Conservation (phyloP, 192 early-diverging fungal genomes). For the Mortierella antarctica region DNA sequence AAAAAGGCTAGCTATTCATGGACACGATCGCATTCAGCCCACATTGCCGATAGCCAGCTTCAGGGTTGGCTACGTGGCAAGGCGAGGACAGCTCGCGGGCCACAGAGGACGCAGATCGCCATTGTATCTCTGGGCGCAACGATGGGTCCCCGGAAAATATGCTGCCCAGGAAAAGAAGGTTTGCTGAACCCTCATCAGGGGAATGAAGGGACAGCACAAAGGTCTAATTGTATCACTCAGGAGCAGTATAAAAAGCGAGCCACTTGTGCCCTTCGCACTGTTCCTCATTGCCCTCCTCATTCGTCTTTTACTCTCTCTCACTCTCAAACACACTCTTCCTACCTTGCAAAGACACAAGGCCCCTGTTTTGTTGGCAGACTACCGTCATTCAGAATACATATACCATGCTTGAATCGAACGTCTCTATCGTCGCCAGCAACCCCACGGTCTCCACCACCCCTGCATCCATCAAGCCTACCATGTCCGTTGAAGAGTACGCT, state of each 20-base stretch:
- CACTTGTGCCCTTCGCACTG: not conserved
- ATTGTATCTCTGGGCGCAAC: too few relatives aligned
- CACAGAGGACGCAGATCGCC: too few relatives aligned
- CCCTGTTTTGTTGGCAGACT: not conserved
- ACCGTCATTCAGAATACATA: not conserved
- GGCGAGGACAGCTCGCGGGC: too few relatives aligned
- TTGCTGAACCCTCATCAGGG: too few relatives aligned
- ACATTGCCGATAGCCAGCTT: too few relatives aligned
- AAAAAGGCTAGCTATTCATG: too few relatives aligned
- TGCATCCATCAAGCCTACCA: slow-evolving; percentile 14
- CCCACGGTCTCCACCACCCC: not conserved
- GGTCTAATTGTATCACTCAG: not conserved
- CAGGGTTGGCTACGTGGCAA: too few relatives aligned
- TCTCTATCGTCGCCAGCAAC: not conserved
- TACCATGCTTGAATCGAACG: slow-evolving; percentile 1
- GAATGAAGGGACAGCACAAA: too few relatives aligned
- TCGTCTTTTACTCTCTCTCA: not conserved
- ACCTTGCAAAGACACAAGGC: not conserved
- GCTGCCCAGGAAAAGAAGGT: too few relatives aligned
- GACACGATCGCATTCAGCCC: too few relatives aligned
- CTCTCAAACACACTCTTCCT: not conserved
- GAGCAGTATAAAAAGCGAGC: not conserved
- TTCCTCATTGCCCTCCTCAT: not conserved
- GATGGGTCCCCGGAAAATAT: too few relatives aligned
- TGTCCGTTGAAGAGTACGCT: slow-evolving; percentile 28